Percentiles rank a stretch among this genome's conserved stretches.
phyloP scores from a whole-genome alignment of 139 green algal genomes.

The Micractinium sp. region DNA sequence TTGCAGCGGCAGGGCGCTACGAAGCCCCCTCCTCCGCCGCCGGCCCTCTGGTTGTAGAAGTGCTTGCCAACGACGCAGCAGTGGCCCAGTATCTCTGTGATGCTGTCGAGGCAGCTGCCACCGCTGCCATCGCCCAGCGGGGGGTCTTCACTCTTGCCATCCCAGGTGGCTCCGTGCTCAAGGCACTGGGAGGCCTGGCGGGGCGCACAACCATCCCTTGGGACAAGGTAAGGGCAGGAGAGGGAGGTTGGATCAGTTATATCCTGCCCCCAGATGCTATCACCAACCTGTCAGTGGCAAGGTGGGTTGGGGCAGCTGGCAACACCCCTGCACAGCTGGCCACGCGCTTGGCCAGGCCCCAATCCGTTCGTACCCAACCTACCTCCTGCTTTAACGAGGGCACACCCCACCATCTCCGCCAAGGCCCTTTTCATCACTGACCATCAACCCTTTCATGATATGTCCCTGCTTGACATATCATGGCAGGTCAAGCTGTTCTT shows the following conservation, averaged over 20 bases:
- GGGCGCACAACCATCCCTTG: background rate
- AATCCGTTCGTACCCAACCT: background rate
- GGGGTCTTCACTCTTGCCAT: slow-evolving; percentile 84
- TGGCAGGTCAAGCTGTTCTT: slow-evolving; percentile 75
- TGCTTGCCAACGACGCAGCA: background rate
- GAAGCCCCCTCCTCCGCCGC: background rate
- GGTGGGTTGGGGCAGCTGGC: background rate
- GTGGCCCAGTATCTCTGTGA: background rate
- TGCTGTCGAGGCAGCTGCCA: slow-evolving; percentile 38
- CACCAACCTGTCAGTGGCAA: too few species aligned
- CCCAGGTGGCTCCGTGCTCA: slow-evolving; percentile 72
- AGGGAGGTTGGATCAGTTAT: too few species aligned
- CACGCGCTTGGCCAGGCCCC: background rate
- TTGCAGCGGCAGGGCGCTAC: background rate
- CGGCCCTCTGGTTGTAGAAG: background rate
- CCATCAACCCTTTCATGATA: too few species aligned
- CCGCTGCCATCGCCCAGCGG: slow-evolving; percentile 67
- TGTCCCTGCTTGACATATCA: too few species aligned
- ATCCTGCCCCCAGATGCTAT: too few species aligned
- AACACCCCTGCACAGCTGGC: background rate
- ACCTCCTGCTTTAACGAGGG: background rate
- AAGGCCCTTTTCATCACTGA: too few species aligned
- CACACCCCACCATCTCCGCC: background rate
- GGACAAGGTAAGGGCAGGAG: slow-evolving; percentile 25
- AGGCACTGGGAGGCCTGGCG: slow-evolving; percentile 56